Evolutionary conservation across 768 basidiomycete species (phyloP).

Genomic region (Tricholoma flavovirens): DNA sequence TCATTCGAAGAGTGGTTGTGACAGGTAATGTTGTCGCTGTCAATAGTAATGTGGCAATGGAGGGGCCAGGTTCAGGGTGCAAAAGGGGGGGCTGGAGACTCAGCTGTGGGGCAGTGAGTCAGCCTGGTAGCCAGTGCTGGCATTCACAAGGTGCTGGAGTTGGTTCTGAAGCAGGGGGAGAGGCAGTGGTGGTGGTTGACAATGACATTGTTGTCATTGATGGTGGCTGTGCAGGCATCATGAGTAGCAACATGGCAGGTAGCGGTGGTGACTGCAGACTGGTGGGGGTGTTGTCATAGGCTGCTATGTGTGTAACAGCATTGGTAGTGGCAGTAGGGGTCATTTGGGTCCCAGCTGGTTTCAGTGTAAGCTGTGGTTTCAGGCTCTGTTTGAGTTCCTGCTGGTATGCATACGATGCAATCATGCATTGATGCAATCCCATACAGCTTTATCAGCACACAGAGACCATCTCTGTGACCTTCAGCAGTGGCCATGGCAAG

Average conservation of each 20-base stretch:
- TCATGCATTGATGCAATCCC: neutral
- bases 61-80: neutral
- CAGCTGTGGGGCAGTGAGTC: neutral
- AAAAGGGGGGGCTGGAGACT: too few species aligned
- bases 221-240: neutral
- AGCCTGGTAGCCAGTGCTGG: neutral
- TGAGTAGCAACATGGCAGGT: neutral
- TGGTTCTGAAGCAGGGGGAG: neutral
- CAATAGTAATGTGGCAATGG: neutral
- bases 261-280: neutral
- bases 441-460: neutral
- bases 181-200: neutral
- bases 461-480: neutral
- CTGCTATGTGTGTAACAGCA: neutral
- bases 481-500: neutral
- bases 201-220: neutral
- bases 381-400: neutral
- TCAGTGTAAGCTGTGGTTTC: neutral
- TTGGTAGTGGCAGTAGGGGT: neutral
- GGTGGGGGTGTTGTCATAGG: neutral
- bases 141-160: neutral
- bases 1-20: neutral
- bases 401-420: neutral
- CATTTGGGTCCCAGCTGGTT: too few species aligned
- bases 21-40: neutral